Conservation (phyloP, 345 rosid genomes). For the Euphorbia pulcherrima region DNA sequence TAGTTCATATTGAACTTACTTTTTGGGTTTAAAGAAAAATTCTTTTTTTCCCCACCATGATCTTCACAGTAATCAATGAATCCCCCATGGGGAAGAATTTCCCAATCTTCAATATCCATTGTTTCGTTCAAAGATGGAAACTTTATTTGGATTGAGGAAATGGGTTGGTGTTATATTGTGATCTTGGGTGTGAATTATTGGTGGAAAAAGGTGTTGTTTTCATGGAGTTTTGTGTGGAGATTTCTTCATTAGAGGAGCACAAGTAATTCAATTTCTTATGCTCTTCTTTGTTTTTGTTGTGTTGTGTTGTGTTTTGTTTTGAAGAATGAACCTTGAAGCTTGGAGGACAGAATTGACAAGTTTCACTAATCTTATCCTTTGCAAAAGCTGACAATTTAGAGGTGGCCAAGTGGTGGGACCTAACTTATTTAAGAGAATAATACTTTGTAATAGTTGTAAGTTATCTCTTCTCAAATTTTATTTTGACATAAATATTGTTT, state of each 20-base stretch:
- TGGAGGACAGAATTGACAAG: conserved; percentile 7
- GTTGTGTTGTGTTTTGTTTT: too few species aligned
- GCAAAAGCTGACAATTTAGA: conserved; percentile 22
- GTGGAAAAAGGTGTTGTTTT: conserved; percentile 26
- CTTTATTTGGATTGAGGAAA: not conserved
- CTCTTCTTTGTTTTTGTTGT: too few species aligned
- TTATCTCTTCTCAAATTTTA: conserved; percentile 26
- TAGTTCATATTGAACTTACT: conserved; percentile 49
- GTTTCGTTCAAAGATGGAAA: not conserved
- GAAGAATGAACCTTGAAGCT: conserved; percentile 12
- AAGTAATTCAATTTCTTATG: too few species aligned
- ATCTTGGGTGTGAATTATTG: conserved; percentile 23
- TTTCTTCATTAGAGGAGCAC: not conserved
- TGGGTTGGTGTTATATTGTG: conserved; percentile 3
- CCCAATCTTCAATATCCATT: conserved; percentile 98
- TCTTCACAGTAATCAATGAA: conserved; percentile 42
- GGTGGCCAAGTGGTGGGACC: conserved; percentile 35
- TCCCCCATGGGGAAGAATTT: conserved; percentile 52
- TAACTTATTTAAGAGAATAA: conserved; percentile 16
- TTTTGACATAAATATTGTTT: not conserved
- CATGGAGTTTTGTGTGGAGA: conserved; percentile 26
- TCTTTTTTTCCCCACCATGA: conserved; percentile 29
- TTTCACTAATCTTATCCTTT: conserved; percentile 33
- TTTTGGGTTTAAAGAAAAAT: conserved; percentile 26
- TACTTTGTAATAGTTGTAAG: conserved; percentile 6